Evolutionary conservation across 441 rosid genomes (phyloP).

Genomic region (Hura crepitans): DNA sequence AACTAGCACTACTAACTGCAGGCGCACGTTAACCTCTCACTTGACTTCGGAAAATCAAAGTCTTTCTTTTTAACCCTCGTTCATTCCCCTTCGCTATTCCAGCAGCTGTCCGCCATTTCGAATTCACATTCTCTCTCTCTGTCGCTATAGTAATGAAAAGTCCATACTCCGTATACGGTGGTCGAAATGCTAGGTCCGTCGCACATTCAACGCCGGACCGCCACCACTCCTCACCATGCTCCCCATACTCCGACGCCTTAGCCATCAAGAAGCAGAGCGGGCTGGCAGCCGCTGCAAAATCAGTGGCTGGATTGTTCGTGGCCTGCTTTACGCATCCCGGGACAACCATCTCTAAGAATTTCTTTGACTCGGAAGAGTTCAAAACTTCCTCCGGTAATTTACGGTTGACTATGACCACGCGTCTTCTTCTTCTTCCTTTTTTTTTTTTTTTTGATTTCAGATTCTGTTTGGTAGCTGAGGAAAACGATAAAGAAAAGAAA

Average conservation of each 20-base stretch:
- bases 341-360: conserved; percentile 26
- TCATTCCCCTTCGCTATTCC: background rate
- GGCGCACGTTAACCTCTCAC: conserved; percentile 26
- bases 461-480: background rate
- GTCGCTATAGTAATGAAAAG: conserved; percentile 15
- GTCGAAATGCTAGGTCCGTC: conserved; percentile 39
- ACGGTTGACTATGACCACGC: background rate
- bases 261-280: conserved; percentile 34
- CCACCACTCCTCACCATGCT: conserved; percentile 33
- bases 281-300: conserved; percentile 34
- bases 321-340: conserved; percentile 74
- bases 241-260: conserved; percentile 39
- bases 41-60: conserved; percentile 20
- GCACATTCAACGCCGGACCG: conserved; percentile 35
- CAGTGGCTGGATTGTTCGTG: conserved; percentile 51
- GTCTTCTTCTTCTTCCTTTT: background rate
- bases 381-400: conserved; percentile 34
- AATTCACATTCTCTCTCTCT: background rate
- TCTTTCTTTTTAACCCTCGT: conserved; percentile 4
- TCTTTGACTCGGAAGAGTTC: conserved; percentile 32
- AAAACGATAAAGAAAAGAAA: background rate
- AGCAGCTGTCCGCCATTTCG: conserved; percentile 27
- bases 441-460: background rate
- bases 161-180: conserved; percentile 26
- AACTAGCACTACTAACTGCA: background rate